Evolutionary conservation across 345 rosid genomes (phyloP), one percentile per base, ranked within the genome.

Genomic region (Lepidium didymum): DNA sequence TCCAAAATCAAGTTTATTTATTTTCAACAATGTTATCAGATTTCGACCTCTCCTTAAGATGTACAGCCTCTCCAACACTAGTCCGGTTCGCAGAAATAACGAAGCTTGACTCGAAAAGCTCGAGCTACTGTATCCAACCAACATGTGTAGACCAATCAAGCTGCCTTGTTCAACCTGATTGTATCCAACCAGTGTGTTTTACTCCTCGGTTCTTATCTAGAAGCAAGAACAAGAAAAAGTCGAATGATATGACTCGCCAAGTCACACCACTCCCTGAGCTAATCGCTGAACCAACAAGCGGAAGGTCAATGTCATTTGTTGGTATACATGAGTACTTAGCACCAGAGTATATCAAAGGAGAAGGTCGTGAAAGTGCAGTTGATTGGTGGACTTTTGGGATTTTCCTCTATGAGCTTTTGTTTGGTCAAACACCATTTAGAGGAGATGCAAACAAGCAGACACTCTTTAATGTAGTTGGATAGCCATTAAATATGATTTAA

Each of bases 351-450:
- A 83, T 90, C 68, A 88, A 83, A 68, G 90, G 96, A 45, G 91
- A 91, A 77, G 97, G 97, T 23, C 97, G 88, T 1, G 96, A 93
- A 27, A 85, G 93, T 57, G 96, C 96, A 2, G 96, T 88, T 3
- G 97, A 91, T 65, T 91, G 97, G 97, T 91, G 96, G 97, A 88
- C 93, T 0, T 87, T 87, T 21, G 97, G 97, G 75, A 83, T 88
- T 11, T 88, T 91, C 68, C 84, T 91, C 0, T 85, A 88, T 16
- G 97, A 91, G 81, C 96, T 91, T 66, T 50, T 91, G 62, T 91
- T 81, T 10, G 97, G 97, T 52, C 80, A 76, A 77, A 89, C 96
- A 2, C 97, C 97, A 5, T 91, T 91, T 56, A 87, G 76, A 62
- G 97, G 91, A 8, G 79, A 83, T 0, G 90, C 74, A 31, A 90